Evolutionary conservation across 495 filamentous ascomycete genomes (phyloP).

Genomic region (Aspergillus funiculosus): DNA sequence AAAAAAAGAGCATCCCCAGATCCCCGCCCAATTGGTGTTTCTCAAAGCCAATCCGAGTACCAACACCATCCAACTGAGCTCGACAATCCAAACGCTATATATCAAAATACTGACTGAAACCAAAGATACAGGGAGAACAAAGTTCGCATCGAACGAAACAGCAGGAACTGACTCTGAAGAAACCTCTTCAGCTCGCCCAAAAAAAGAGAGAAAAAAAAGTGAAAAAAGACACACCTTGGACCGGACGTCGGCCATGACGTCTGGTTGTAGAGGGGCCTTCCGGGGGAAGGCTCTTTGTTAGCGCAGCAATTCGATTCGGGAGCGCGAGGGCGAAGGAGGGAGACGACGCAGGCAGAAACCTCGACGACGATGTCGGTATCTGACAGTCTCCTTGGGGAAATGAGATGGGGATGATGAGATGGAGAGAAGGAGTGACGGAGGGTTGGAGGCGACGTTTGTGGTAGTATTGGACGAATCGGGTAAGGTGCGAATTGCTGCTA

Average conservation of each 20-base stretch:
- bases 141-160: background rate
- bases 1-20: slow-evolving; percentile 2
- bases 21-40: slow-evolving; percentile 6
- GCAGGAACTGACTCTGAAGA: background rate
- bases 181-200: background rate
- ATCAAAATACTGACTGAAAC: background rate
- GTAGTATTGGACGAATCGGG: slow-evolving; percentile 25
- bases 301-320: slow-evolving; percentile 35
- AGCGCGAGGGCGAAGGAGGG: slow-evolving; percentile 17
- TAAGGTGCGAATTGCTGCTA: slow-evolving; percentile 25
- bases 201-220: background rate
- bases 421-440: slow-evolving; percentile 19
- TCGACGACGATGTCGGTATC: slow-evolving; percentile 23
- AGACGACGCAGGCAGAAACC: slow-evolving; percentile 35
- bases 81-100: background rate
- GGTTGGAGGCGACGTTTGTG: slow-evolving; percentile 23
- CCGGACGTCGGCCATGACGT: slow-evolving; percentile 49
- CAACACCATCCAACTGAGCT: background rate
- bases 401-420: slow-evolving; percentile 24
- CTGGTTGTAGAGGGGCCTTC: slow-evolving; percentile 45
- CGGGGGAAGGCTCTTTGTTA: slow-evolving; percentile 45
- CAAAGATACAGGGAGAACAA: background rate
- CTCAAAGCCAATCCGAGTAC: background rate
- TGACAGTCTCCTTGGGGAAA: slow-evolving; percentile 30
- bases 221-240: slow-evolving; percentile 40